Conservation (phyloP, 768 basidiomycete genomes). For the Xerocomellus chrysenteron region DNA sequence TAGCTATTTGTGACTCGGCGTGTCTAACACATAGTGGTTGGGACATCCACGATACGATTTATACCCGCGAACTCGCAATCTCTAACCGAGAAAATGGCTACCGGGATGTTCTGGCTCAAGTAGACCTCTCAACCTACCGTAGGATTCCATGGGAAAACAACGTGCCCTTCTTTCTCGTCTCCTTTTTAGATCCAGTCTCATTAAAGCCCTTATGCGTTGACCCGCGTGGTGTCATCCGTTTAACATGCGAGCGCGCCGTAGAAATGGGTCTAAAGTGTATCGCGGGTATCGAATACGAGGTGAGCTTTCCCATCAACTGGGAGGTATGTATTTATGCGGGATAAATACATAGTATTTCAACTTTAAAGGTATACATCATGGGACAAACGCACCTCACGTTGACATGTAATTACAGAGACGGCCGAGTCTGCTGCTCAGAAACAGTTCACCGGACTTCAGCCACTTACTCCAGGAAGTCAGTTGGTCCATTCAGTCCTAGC, state of each 20-base stretch:
- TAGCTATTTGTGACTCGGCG: background rate
- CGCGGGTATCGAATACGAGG: conserved; percentile 95
- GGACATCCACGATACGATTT: conserved; percentile 90
- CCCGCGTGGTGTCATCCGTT: conserved; percentile 78
- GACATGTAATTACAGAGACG: conserved; percentile 58
- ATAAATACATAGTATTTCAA: conserved; percentile 75
- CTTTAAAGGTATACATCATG: conserved; percentile 66
- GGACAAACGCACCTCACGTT: background rate
- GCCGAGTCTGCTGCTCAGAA: conserved; percentile 74
- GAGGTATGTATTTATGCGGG: conserved; percentile 2
- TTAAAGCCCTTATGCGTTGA: conserved; percentile 75
- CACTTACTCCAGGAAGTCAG: conserved; percentile 92
- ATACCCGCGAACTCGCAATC: conserved; percentile 82
- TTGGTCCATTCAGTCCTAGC: conserved; percentile 7
- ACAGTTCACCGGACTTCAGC: conserved; percentile 67
- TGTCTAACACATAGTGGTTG: conserved; percentile 56
- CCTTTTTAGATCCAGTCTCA: conserved; percentile 87
- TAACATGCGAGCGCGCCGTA: conserved; percentile 50
- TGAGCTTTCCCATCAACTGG: conserved; percentile 27
- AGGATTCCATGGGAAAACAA: conserved; percentile 90
- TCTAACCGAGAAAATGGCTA: conserved; percentile 94
- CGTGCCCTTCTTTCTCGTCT: conserved; percentile 90
- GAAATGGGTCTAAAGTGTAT: conserved; percentile 58
- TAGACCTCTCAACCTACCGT: conserved; percentile 86
- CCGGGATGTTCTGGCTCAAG: conserved; percentile 79